Conservation (phyloP, 1,139 yeast genomes). For the Geotrichum histeridarum region DNA sequence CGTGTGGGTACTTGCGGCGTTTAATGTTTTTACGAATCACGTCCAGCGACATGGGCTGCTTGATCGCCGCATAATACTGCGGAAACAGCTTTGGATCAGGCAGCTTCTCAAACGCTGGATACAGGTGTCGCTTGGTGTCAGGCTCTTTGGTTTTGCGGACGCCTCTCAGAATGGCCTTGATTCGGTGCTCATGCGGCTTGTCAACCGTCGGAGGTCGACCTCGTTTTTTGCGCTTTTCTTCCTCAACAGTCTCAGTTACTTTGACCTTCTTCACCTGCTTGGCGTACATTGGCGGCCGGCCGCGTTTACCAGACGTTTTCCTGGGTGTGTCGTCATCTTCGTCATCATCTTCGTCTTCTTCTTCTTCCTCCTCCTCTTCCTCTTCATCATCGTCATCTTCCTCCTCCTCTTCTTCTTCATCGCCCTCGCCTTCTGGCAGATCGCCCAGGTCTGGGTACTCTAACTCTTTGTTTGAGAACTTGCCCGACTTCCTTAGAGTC, state of each 20-base stretch:
- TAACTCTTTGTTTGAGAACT: conserved; percentile 40
- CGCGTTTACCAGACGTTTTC: conserved; percentile 25
- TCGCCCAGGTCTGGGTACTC: conserved; percentile 69
- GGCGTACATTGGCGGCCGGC: conserved; percentile 30
- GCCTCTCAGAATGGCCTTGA: conserved; percentile 76
- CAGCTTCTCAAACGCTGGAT: conserved; percentile 66
- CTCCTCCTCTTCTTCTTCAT: conserved; percentile 23
- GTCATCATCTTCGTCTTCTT: conserved; percentile 31
- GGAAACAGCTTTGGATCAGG: conserved; percentile 68
- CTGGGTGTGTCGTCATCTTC: conserved; percentile 41
- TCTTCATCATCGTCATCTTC: conserved; percentile 31
- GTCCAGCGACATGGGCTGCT: conserved; percentile 77
- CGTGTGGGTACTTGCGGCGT: conserved; percentile 72
- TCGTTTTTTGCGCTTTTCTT: conserved; percentile 64
- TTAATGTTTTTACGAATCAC: conserved; percentile 79
- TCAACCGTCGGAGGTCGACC: conserved; percentile 96
- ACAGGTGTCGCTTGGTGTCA: conserved; percentile 47
- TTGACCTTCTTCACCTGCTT: conserved; percentile 26
- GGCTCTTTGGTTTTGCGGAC: conserved; percentile 67
- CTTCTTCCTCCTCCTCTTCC: conserved; percentile 26
- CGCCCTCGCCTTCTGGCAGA: conserved; percentile 43
- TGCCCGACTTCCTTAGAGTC: conserved; percentile 43
- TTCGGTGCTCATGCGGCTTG: conserved; percentile 87
- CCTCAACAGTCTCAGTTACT: conserved; percentile 25
- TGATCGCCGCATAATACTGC: conserved; percentile 59